These are phyloP conservation scores for Fusarium sp. DNA, from an alignment of 2,329 filamentous ascomycete species.

Conservation along the genomic window DNA sequence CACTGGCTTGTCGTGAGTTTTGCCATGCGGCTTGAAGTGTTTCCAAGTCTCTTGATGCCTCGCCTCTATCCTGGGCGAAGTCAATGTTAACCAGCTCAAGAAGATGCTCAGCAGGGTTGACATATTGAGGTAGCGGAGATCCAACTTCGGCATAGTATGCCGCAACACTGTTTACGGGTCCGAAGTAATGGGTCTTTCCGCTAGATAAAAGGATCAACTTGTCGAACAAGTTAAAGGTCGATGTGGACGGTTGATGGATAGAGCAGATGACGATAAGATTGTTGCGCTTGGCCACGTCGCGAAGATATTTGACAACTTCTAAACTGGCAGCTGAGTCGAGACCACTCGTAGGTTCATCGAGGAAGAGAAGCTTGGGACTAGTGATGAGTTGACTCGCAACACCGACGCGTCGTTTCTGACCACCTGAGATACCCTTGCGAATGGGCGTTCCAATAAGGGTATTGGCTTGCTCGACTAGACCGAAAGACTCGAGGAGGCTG, in stretches of 20 bases:
- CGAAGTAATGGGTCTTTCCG: constrained; percentile 78
- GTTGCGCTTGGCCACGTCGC: constrained; percentile 69
- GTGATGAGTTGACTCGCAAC: constrained; percentile 85
- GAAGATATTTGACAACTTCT: constrained; percentile 80
- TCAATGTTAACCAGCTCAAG: constrained; percentile 83
- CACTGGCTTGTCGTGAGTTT: constrained; percentile 28
- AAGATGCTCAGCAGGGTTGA: constrained; percentile 82
- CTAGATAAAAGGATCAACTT: constrained; percentile 77
- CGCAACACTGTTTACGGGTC: constrained; percentile 64
- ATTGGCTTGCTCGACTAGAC: constrained; percentile 72
- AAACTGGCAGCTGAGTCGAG: constrained; percentile 79
- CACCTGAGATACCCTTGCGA: constrained; percentile 82
- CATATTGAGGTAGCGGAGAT: constrained; percentile 70
- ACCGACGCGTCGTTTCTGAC: constrained; percentile 82
- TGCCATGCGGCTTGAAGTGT: constrained; percentile 41
- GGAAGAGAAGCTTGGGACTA: constrained; percentile 79
- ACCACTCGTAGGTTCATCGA: constrained; percentile 86
- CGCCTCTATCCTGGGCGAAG: constrained; percentile 63
- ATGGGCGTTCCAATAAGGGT: constrained; percentile 83
- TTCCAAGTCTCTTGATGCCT: constrained; percentile 49
- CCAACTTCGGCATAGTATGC: constrained; percentile 70
- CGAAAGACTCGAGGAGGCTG: constrained; percentile 74
- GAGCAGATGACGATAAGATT: constrained; percentile 81
- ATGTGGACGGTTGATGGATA: constrained; percentile 85
- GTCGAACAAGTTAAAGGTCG: constrained; percentile 82